phyloP scores from a whole-genome alignment of 768 basidiomycete genomes.

The Lactarius hengduanensis region DNA sequence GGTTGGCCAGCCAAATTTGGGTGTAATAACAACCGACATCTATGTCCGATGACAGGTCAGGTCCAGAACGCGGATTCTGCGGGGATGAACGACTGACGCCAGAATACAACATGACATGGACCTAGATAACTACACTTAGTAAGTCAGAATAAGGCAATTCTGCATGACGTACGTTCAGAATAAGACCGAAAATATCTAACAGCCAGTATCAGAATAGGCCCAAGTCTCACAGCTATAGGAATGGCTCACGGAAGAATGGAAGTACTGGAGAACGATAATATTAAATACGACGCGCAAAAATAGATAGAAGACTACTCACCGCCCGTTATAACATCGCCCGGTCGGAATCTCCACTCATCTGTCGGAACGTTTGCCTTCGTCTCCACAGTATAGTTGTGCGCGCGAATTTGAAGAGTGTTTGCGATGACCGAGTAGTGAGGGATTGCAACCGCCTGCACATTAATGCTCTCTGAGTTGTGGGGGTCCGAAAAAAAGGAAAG shows the following conservation, averaged over 20 bases:
- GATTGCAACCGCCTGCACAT: constrained; percentile 58
- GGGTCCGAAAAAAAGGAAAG: constrained; percentile 30
- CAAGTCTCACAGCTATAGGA: background rate
- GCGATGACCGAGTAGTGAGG: constrained; percentile 60
- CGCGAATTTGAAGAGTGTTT: constrained; percentile 40
- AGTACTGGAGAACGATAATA: constrained; percentile 29
- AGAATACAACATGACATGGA: constrained; percentile 34
- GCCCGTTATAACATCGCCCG: constrained; percentile 59
- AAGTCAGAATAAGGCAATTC: background rate
- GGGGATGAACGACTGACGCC: constrained; percentile 27
- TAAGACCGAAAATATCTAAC: constrained; percentile 48
- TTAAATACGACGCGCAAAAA: background rate
- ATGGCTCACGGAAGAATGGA: constrained; percentile 35
- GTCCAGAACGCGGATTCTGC: background rate
- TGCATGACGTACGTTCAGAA: constrained; percentile 28
- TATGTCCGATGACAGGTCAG: constrained; percentile 14
- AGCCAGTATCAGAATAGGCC: background rate
- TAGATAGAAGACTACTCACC: constrained; percentile 39
- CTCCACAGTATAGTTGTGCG: constrained; percentile 28
- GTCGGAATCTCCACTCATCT: constrained; percentile 44
- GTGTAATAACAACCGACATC: constrained; percentile 37
- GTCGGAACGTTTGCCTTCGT: constrained; percentile 36
- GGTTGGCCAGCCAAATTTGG: constrained; percentile 37
- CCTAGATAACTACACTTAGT: constrained; percentile 23
- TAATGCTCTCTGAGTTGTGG: constrained; percentile 32